Percentiles rank a stretch among this genome's conserved stretches.
These are phyloP conservation scores for Prunus padus DNA, from an alignment of 306 rosid species.

Conservation along the genomic window DNA sequence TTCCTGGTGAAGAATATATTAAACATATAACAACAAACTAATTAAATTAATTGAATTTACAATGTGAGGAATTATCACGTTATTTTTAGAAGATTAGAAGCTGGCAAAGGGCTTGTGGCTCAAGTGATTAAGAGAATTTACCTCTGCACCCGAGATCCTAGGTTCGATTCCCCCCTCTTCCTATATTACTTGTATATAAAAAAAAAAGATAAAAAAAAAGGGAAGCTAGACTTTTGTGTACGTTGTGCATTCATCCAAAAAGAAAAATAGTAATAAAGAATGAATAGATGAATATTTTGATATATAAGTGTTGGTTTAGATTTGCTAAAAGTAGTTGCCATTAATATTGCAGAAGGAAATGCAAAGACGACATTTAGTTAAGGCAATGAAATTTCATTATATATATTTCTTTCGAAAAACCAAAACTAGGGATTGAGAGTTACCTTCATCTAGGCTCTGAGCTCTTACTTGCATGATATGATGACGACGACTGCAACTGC, in stretches of 20 bases:
- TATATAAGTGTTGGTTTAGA: background rate
- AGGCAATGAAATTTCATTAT: background rate
- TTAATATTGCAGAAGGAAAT: background rate
- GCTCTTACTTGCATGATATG: background rate
- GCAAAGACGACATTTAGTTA: background rate
- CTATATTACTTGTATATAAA: too few species aligned
- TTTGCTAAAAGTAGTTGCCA: background rate
- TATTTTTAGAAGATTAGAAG: too few species aligned
- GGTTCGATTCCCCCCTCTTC: too few species aligned
- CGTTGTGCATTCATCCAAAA: background rate
- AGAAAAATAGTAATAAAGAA: background rate
- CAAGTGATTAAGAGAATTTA: too few species aligned
- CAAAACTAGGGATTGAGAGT: background rate
- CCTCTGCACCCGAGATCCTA: too few species aligned
- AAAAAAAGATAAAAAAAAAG: too few species aligned
- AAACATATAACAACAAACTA: too few species aligned
- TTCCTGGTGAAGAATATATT: too few species aligned
- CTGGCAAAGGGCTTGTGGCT: too few species aligned
- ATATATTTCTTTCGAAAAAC: background rate
- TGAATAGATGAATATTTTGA: background rate
- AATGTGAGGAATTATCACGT: too few species aligned
- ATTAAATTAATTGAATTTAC: too few species aligned
- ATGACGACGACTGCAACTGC: background rate
- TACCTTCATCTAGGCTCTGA: slow-evolving; percentile 4
- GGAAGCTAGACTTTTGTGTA: background rate